Evolutionary conservation across 78 protist species (phyloP).

Genomic region (Chrysochromulina parva): DNA sequence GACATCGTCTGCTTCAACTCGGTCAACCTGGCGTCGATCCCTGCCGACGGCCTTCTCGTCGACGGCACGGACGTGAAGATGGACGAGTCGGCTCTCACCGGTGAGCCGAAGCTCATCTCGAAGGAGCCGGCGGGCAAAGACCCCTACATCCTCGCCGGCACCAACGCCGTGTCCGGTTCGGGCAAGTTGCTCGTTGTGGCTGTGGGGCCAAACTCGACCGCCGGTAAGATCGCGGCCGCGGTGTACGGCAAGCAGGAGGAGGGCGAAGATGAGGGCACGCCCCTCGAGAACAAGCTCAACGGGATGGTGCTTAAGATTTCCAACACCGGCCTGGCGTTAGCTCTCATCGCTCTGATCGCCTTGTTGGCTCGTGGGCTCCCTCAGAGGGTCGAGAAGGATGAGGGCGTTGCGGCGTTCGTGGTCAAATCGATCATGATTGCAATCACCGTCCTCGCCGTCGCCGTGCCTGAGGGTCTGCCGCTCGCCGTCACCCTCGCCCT

Average conservation of each 20-base stretch:
- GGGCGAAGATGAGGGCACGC: not conserved
- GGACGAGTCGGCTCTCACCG: constrained; percentile 28
- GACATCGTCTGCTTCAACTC: not conserved
- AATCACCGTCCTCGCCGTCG: constrained; percentile 94
- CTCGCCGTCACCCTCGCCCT: constrained; percentile 94
- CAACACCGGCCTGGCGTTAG: constrained; percentile 65
- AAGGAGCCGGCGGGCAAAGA: not conserved
- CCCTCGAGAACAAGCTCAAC: not conserved
- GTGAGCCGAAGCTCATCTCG: not conserved
- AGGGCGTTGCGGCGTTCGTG: too few species aligned
- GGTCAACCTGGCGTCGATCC: not conserved
- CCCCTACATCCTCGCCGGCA: constrained; percentile 5
- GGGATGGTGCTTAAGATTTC: constrained; percentile 57
- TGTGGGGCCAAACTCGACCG: not conserved
- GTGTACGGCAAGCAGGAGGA: not conserved
- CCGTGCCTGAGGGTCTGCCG: constrained; percentile 94
- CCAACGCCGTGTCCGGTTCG: not conserved
- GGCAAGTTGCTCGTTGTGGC: constrained; percentile 16
- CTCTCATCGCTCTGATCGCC: not conserved
- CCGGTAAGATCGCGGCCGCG: not conserved
- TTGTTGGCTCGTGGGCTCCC: not conserved
- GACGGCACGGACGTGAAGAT: not conserved
- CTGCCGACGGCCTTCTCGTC: not conserved
- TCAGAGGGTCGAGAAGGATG: too few species aligned
- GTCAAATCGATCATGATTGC: constrained; percentile 66